Conservation (phyloP, 768 basidiomycete species). For the Tulasnella sp. region DNA sequence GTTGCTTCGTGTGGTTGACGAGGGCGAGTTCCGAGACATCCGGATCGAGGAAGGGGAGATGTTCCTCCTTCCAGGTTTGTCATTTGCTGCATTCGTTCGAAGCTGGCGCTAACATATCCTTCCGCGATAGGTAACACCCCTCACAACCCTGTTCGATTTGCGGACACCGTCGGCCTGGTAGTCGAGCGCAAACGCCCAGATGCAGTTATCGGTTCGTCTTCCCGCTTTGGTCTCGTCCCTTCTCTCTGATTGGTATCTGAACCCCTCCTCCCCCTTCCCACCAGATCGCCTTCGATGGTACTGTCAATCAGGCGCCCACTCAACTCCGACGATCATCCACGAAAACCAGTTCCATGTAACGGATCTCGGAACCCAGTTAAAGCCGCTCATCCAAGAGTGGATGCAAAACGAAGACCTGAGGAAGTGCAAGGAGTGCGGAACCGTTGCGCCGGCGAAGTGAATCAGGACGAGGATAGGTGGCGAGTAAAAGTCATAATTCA, state of each 20-base stretch:
- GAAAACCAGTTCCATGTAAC: slow-evolving; percentile 84
- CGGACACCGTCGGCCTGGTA: slow-evolving; percentile 87
- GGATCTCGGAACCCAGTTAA: slow-evolving; percentile 89
- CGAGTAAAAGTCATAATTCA: neutral
- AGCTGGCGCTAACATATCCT: neutral
- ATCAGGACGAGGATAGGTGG: neutral
- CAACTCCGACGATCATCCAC: slow-evolving; percentile 65
- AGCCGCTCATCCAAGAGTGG: slow-evolving; percentile 86
- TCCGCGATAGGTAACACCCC: slow-evolving; percentile 74
- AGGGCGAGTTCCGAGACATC: slow-evolving; percentile 75
- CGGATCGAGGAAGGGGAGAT: slow-evolving; percentile 91
- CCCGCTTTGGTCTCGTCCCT: neutral
- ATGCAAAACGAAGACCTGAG: slow-evolving; percentile 60
- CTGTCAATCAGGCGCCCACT: slow-evolving; percentile 62
- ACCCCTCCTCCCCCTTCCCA: neutral
- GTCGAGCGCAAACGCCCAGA: slow-evolving; percentile 79
- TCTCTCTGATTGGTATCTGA: slow-evolving; percentile 13
- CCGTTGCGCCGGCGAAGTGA: slow-evolving; percentile 55
- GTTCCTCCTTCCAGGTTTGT: slow-evolving; percentile 84
- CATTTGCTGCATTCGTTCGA: neutral
- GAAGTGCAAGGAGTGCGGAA: slow-evolving; percentile 68
- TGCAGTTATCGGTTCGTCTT: slow-evolving; percentile 60
- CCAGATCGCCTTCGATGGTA: slow-evolving; percentile 91
- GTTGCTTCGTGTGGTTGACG: slow-evolving; percentile 82
- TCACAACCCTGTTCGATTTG: slow-evolving; percentile 90